Evolutionary conservation across 2,329 filamentous ascomycete genomes (phyloP).

Genomic region (Aureobasidium sp.): DNA sequence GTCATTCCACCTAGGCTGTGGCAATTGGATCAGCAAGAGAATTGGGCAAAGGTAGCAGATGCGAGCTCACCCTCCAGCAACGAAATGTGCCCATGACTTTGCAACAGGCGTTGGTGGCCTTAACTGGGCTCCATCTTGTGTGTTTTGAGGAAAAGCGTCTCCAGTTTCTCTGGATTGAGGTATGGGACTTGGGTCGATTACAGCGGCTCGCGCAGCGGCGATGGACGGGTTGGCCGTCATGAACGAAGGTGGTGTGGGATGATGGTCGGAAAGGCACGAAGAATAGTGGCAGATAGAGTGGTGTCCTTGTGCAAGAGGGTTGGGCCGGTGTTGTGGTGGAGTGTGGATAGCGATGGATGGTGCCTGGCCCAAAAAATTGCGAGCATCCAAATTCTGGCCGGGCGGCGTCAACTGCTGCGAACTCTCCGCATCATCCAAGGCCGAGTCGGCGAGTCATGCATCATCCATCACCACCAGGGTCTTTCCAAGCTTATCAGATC

Average conservation of each 20-base stretch:
- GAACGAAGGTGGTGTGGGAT: conserved; percentile 1
- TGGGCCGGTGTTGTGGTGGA: not conserved
- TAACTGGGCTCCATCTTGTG: conserved; percentile 33
- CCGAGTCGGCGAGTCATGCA: not conserved
- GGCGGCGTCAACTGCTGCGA: not conserved
- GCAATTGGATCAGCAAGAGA: conserved; percentile 10
- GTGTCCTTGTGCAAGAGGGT: no score
- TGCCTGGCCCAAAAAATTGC: not conserved
- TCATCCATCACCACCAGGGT: conserved; percentile 12
- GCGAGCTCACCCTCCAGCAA: conserved; percentile 69
- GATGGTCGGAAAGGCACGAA: not conserved
- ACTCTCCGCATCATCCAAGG: not conserved
- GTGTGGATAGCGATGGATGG: not conserved
- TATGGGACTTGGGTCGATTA: conserved; percentile 16
- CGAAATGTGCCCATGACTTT: conserved; percentile 86
- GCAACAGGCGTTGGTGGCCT: conserved; percentile 37
- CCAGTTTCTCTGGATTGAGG: conserved; percentile 56
- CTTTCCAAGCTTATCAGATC: not conserved
- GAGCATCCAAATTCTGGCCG: not conserved
- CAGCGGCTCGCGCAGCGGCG: conserved; percentile 8
- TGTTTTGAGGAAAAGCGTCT: conserved; percentile 44
- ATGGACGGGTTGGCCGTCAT: conserved; percentile 15
- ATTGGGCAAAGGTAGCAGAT: not conserved
- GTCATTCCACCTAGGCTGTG: conserved; percentile 79
- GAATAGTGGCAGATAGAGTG: not conserved